phyloP scores from a whole-genome alignment of 768 basidiomycete genomes.

The Coprinellus micaceus region DNA sequence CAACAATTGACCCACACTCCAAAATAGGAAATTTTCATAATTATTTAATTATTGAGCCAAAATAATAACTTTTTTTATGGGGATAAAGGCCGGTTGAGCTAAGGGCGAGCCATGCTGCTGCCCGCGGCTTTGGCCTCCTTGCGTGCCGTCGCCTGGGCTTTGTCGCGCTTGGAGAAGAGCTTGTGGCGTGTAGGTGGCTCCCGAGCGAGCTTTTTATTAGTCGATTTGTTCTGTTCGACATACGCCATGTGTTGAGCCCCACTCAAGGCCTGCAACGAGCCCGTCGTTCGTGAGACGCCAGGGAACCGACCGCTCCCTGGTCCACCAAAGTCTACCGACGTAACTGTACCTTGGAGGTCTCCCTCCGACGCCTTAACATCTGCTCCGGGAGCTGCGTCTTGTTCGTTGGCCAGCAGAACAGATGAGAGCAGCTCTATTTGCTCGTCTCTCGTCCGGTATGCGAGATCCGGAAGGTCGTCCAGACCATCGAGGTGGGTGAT shows the following conservation, averaged over 20 bases:
- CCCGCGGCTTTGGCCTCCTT: slow-evolving; percentile 37
- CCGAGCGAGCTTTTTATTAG: slow-evolving; percentile 74
- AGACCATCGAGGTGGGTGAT: slow-evolving; percentile 97
- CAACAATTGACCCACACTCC: neutral
- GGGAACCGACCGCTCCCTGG: slow-evolving; percentile 48
- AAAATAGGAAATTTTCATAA: neutral
- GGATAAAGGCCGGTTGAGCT: neutral
- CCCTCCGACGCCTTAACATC: slow-evolving; percentile 83
- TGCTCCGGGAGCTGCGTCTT: slow-evolving; percentile 81
- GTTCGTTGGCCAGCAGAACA: slow-evolving; percentile 87
- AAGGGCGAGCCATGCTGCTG: neutral
- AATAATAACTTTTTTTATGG: neutral
- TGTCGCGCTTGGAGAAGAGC: slow-evolving; percentile 79
- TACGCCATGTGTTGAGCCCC: slow-evolving; percentile 93
- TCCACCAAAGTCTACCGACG: slow-evolving; percentile 85
- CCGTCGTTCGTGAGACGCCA: slow-evolving; percentile 70
- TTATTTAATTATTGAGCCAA: neutral
- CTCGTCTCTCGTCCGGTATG: slow-evolving; percentile 86
- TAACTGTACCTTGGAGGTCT: slow-evolving; percentile 81
- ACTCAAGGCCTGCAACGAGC: slow-evolving; percentile 77
- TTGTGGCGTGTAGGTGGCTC: slow-evolving; percentile 62
- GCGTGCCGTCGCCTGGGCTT: slow-evolving; percentile 57
- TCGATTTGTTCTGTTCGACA: slow-evolving; percentile 87
- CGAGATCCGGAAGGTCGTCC: slow-evolving; percentile 79
- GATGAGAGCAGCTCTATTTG: slow-evolving; percentile 96